Evolutionary conservation across 169 alveolate species (phyloP).

Genomic region (Eimeria falciformis): DNA sequence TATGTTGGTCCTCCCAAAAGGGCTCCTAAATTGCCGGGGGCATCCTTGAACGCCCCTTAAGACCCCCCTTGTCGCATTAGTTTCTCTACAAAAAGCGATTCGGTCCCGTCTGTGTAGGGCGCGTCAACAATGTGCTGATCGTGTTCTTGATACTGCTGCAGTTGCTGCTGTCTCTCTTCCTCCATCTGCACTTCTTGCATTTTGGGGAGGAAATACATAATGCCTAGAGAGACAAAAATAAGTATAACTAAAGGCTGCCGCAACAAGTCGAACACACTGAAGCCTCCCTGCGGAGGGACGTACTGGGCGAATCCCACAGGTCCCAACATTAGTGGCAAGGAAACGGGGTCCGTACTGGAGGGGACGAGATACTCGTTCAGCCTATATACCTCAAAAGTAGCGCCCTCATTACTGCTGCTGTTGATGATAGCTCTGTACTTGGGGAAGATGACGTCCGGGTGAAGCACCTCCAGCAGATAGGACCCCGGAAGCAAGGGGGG

Average conservation of each 20-base stretch:
- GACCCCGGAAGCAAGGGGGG: slow-evolving; percentile 66
- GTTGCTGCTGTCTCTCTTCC: slow-evolving; percentile 52
- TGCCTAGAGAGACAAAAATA: slow-evolving; percentile 54
- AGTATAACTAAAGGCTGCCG: slow-evolving; percentile 62
- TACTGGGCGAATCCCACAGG: slow-evolving; percentile 53
- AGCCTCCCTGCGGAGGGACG: slow-evolving; percentile 66
- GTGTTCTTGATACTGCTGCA: slow-evolving; percentile 8
- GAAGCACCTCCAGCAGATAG: slow-evolving; percentile 63
- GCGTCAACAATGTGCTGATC: slow-evolving; percentile 56
- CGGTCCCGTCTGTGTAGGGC: slow-evolving; percentile 24
- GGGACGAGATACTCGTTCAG: slow-evolving; percentile 56
- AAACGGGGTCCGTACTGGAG: background rate
- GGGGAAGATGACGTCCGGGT: slow-evolving; percentile 56
- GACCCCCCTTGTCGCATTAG: slow-evolving; percentile 24
- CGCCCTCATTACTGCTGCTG: slow-evolving; percentile 4
- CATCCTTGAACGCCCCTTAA: no score
- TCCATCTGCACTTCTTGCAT: slow-evolving; percentile 67
- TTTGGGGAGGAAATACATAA: slow-evolving; percentile 53
- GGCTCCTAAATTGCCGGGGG: no score
- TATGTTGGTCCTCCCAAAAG: no score
- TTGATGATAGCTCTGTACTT: slow-evolving; percentile 35
- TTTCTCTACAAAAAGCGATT: slow-evolving; percentile 52
- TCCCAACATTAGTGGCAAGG: slow-evolving; percentile 47
- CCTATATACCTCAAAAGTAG: slow-evolving; percentile 26
- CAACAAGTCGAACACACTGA: slow-evolving; percentile 43